Conservation (phyloP, 2,329 filamentous ascomycete species). For the Emmonsiellopsis sp. region DNA sequence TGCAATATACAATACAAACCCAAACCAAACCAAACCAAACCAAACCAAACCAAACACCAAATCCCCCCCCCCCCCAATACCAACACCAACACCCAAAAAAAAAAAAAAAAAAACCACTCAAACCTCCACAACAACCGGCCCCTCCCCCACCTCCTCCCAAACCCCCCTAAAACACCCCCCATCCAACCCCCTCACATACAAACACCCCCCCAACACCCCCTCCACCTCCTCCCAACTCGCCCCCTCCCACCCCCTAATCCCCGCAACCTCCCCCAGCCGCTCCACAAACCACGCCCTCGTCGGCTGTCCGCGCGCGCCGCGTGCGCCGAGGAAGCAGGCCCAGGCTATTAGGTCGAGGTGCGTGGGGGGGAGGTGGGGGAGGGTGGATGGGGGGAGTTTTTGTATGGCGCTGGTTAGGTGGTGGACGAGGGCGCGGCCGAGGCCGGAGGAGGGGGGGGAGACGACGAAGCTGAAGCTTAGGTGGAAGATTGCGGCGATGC, state of each 20-base stretch:
- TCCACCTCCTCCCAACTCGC: constrained; percentile 21
- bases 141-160: constrained; percentile 22
- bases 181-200: constrained; percentile 19
- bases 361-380: constrained; percentile 10
- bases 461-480: constrained; percentile 24
- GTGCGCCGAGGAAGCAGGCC: constrained; percentile 25
- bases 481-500: constrained; percentile 23
- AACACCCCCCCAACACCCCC: constrained; percentile 17
- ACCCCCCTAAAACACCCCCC: constrained; percentile 19
- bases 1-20: not conserved
- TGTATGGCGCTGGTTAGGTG: constrained; percentile 18
- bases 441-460: constrained; percentile 22
- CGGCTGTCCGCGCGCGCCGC: constrained; percentile 19
- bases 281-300: constrained; percentile 24
- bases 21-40: not conserved
- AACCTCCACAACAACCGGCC: constrained; percentile 5
- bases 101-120: not conserved
- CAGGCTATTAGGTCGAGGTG: constrained; percentile 21
- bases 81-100: no score
- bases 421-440: constrained; percentile 25
- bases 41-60: not conserved
- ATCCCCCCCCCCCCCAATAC: not conserved
- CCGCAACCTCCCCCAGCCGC: constrained; percentile 16
- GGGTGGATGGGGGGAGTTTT: constrained; percentile 11
- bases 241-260: constrained; percentile 20